Base-by-base conservation (phyloP, 75 land plant species). In the Picea glauca region DNA sequence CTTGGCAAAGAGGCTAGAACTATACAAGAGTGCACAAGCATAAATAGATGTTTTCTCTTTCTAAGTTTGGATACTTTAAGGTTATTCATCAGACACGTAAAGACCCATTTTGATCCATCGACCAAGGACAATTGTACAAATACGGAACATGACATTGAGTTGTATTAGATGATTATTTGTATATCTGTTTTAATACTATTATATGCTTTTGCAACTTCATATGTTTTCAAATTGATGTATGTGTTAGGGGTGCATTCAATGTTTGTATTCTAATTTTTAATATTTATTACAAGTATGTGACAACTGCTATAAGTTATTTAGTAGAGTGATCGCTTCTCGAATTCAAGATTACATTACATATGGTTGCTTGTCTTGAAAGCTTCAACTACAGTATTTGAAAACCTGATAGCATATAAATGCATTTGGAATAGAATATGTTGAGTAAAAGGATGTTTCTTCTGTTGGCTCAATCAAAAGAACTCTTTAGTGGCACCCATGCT, bases 1-100 rank as follows among this genome's bases (percentile, higher is more conserved):
- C n/a, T 81, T 90, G 77, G 85, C 84, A 4, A 93, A 91, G 82
- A 91, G 93, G 84, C 80, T 93, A 72, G 93, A 93, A 64, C 75
- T 93, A 31, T 93, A 93, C 80, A 84, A 84, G 74, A 87, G 79
- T 77, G 96, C 96, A 23, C 93, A 92, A 60, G 62, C 83, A n/a
- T 93, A 93, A 79, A 93, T 93, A 65, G 96, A 93, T 70, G 79
- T 84, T 14, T 93, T 93, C n/a, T 87, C 91, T 57, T 93, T 68
- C 72, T 40, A 68, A 38, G 43, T 20, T 68, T 40, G 43, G 43
- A 40, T 40, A 40, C 4, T 35, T 35, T 1, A 35, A 35, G 43
- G 43, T 40, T 40, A 40, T 40, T 40, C 43, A 40, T 38, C 20
- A n/a, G 50, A 68, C 20, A 17, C 17, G 2, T 38, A 38, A 38